phyloP scores from a whole-genome alignment of 2,329 filamentous ascomycete species.

The Aspergillus sclerotialis region DNA sequence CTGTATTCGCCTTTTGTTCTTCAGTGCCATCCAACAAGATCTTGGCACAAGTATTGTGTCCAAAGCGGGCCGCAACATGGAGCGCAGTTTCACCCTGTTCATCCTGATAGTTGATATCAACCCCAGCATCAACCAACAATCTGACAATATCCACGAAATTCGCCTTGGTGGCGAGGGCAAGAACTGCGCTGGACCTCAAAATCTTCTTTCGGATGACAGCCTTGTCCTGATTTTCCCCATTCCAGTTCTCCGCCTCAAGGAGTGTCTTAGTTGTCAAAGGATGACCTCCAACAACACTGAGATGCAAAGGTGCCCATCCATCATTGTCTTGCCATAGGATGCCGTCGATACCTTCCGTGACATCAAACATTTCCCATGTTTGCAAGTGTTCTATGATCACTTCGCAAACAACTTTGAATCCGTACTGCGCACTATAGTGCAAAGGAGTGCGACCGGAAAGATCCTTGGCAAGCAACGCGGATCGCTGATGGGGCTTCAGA shows the following conservation, averaged over 20 bases:
- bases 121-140: constrained; percentile 79
- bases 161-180: constrained; percentile 80
- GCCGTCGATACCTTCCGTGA: constrained; percentile 78
- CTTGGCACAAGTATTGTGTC: constrained; percentile 71
- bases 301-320: constrained; percentile 82
- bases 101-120: constrained; percentile 91
- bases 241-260: constrained; percentile 72
- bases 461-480: constrained; percentile 63
- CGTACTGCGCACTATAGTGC: constrained; percentile 92
- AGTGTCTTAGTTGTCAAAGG: constrained; percentile 75
- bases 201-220: constrained; percentile 60
- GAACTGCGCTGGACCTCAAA: constrained; percentile 76
- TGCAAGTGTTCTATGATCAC: constrained; percentile 84
- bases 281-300: constrained; percentile 88
- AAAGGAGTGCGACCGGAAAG: constrained; percentile 76
- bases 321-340: constrained; percentile 86
- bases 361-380: constrained; percentile 78
- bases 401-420: constrained; percentile 84
- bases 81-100: constrained; percentile 84
- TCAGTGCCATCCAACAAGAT: constrained; percentile 65
- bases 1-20: constrained; percentile 66
- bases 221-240: constrained; percentile 56
- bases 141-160: constrained; percentile 80
- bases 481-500: constrained; percentile 60
- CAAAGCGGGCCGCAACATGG: constrained; percentile 84